Percentiles rank a stretch among this genome's conserved stretches.
Conservation (phyloP, 441 rosid species). For the Theobroma grandiflorum region DNA sequence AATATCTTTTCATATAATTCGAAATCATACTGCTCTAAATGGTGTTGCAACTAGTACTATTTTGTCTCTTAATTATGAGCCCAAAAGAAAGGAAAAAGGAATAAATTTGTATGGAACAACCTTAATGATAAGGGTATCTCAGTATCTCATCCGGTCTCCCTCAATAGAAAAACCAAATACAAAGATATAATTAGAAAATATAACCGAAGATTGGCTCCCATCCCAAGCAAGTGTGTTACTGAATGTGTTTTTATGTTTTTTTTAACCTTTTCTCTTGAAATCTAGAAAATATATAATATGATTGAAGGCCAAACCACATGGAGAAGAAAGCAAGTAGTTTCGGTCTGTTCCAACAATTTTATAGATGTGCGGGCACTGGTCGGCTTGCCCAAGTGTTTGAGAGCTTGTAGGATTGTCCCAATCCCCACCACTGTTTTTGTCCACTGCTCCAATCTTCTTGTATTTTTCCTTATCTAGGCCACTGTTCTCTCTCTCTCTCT, state of each 20-base stretch:
- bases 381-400: slow-evolving; percentile 28
- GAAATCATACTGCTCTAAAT: too few relatives aligned
- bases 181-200: neutral
- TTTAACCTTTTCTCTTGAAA: neutral
- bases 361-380: slow-evolving; percentile 42
- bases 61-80: too few relatives aligned
- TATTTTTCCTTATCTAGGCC: neutral
- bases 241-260: neutral
- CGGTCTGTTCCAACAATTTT: slow-evolving; percentile 33
- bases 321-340: slow-evolving; percentile 20
- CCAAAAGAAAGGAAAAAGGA: too few relatives aligned
- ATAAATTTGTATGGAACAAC: too few relatives aligned
- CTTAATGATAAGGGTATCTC: neutral
- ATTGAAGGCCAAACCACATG: slow-evolving; percentile 13
- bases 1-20: too few relatives aligned
- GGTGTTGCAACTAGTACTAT: too few relatives aligned
- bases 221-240: slow-evolving; percentile 10
- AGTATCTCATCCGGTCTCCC: neutral
- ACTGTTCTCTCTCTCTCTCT: neutral
- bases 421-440: slow-evolving; percentile 17
- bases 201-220: slow-evolving; percentile 23
- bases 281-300: neutral
- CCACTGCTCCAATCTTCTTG: slow-evolving; percentile 20
- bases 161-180: neutral
- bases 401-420: slow-evolving; percentile 14